A percentile compares a stretch with the other conserved stretches of the same genome.
Evolutionary conservation across 441 rosid genomes (phyloP).

Genomic region (Adansonia grandidieri): DNA sequence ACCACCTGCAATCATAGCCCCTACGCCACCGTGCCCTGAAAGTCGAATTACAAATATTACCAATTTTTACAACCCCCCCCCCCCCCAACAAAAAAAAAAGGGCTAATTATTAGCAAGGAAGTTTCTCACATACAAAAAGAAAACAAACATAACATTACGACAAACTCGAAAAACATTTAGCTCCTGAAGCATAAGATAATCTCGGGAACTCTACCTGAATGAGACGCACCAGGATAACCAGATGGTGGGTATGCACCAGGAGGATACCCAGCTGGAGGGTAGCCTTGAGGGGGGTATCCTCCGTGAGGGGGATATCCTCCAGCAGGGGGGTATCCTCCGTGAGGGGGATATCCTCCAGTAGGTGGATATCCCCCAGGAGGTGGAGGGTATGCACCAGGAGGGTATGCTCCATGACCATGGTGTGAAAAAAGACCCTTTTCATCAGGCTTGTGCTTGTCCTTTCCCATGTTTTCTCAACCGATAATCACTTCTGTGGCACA

Average conservation of each 20-base stretch:
- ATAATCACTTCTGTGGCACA: neutral
- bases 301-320: slow-evolving; percentile 20
- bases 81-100: neutral
- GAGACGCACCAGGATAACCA: slow-evolving; percentile 22
- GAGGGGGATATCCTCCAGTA: slow-evolving; percentile 17
- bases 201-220: slow-evolving; percentile 16
- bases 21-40: slow-evolving; percentile 24
- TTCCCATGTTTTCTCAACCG: slow-evolving; percentile 24
- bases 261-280: slow-evolving; percentile 25
- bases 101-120: neutral
- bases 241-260: slow-evolving; percentile 20
- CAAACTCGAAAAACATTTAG: neutral
- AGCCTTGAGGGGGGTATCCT: slow-evolving; percentile 28
- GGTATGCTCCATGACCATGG: slow-evolving; percentile 22
- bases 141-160: neutral
- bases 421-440: slow-evolving; percentile 24
- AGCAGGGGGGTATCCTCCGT: slow-evolving; percentile 16
- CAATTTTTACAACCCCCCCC: neutral
- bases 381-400: slow-evolving; percentile 14
- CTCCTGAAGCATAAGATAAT: too few species aligned
- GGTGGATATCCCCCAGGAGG: slow-evolving; percentile 25
- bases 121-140: neutral
- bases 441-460: slow-evolving; percentile 21
- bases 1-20: slow-evolving; percentile 22
- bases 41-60: too few species aligned